Percentiles rank a stretch among this genome's conserved stretches.
Conservation (phyloP, 2,329 filamentous ascomycete genomes). For the Colletotrichum sp. region DNA sequence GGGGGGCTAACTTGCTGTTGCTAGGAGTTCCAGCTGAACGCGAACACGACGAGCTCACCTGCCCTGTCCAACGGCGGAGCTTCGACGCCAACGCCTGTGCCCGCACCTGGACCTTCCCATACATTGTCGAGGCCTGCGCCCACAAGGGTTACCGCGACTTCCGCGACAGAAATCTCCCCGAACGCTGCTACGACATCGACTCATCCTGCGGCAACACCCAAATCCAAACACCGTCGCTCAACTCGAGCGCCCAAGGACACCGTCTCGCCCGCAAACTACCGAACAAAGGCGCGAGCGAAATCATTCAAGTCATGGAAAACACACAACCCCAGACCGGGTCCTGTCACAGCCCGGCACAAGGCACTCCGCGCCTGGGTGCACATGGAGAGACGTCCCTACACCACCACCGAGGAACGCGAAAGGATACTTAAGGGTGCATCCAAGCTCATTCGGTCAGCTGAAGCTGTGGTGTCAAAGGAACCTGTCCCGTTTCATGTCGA, state of each 20-base stretch:
- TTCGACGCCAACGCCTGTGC: not conserved
- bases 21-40: not conserved
- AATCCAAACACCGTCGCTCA: not conserved
- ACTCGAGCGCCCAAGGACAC: not conserved
- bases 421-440: conserved; percentile 21
- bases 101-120: not conserved
- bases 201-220: not conserved
- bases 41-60: not conserved
- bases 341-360: not conserved
- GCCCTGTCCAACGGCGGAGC: not conserved
- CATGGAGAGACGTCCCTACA: conserved; percentile 27
- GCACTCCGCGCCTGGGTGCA: conserved; percentile 15
- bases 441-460: conserved; percentile 6
- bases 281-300: conserved; percentile 20
- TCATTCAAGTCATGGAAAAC: conserved; percentile 23
- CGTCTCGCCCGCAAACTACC: conserved; percentile 8
- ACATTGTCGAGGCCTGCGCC: not conserved
- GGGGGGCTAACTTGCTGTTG: not conserved
- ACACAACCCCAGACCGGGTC: not conserved
- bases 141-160: not conserved
- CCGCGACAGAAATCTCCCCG: not conserved
- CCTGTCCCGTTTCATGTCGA: conserved; percentile 48
- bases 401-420: conserved; percentile 18
- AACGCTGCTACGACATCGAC: not conserved
- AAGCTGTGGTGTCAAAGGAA: not conserved